Base-by-base conservation (phyloP, 2,329 filamentous ascomycete species). In the Aspergillus sp. region DNA sequence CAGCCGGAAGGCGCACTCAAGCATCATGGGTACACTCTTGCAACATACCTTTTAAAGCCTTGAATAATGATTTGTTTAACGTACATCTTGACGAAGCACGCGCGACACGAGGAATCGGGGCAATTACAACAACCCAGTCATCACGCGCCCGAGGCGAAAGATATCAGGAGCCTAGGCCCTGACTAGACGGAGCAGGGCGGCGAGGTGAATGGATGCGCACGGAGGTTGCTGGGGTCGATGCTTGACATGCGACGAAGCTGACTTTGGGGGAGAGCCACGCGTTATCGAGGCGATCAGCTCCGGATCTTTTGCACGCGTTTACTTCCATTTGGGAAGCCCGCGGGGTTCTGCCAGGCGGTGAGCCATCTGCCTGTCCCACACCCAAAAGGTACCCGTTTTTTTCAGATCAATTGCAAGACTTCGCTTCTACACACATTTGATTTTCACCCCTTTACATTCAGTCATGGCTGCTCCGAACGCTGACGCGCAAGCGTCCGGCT, bases 41-140 rank as follows among this genome's bases (percentile, higher is more conserved):
- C 30, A 59, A 73, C 79, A 68, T 78, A 96, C 92, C 92, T 97
- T 82, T 99, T 99, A 82, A 99, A 99, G 87, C 95, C 95, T 79
- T 99, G 95, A 75, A 99, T 98, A 78, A 97, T 98, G 78, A 98
- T 97, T 82, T 99, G 95, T 80, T 99, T 99, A 85, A 99, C 97
- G 83, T 96, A 95, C 93, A 97, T 96, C 70, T 75, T 83, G 76
- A 66, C 63, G 62, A 66, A 49, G 62, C 51, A 67, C 64, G 71
- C 67, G 68, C 64, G 69, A 71, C 68, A 68, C 68, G 69, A 68
- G 57, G 59, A 57, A 57, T 47, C 57, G 66, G 67, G 58, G 36
- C 61, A 70, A 56, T 63, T 62, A 62, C 38, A 67, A 64, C 61
- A 64, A 63, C 67, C 62, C 57, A 58, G 67, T 66, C 73, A 73